Conservation (phyloP, 345 rosid genomes). For the Carallia pectinifolia region DNA sequence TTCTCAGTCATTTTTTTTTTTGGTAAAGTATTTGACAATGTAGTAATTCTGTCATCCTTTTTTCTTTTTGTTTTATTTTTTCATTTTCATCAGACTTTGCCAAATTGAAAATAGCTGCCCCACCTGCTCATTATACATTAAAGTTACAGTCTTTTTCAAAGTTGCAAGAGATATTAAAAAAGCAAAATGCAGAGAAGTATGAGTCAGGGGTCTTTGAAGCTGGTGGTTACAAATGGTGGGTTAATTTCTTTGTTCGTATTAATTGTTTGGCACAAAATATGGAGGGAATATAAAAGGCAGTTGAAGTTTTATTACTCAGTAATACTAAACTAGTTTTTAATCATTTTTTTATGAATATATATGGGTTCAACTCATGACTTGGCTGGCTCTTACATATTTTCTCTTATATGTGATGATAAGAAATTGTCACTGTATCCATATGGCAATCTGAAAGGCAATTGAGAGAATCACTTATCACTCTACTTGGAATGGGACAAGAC, state of each 20-base stretch:
- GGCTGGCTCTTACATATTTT: too few relatives aligned
- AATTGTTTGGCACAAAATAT: too few relatives aligned
- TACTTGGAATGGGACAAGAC: slow-evolving; percentile 4
- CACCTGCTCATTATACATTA: slow-evolving; percentile 35
- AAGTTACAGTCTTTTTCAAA: slow-evolving; percentile 35
- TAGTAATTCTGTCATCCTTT: too few relatives aligned
- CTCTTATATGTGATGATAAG: slow-evolving; percentile 15
- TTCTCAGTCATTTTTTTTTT: too few relatives aligned
- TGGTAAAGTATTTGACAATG: too few relatives aligned
- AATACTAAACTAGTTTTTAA: too few relatives aligned
- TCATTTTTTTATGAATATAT: not conserved
- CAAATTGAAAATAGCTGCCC: slow-evolving; percentile 15
- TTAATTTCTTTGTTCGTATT: too few relatives aligned
- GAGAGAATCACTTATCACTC: slow-evolving; percentile 29
- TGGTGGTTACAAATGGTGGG: slow-evolving; percentile 41
- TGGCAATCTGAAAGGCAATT: slow-evolving; percentile 31
- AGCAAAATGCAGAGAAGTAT: slow-evolving; percentile 17
- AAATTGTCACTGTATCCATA: slow-evolving; percentile 31
- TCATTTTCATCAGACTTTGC: not conserved
- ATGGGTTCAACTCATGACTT: too few relatives aligned
- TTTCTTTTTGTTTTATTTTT: too few relatives aligned
- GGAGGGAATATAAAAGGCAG: too few relatives aligned
- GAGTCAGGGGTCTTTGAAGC: slow-evolving; percentile 40
- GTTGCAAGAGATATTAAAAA: not conserved
- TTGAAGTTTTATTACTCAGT: too few relatives aligned